Conservation (phyloP, 768 basidiomycete genomes). For the Chiua virens region DNA sequence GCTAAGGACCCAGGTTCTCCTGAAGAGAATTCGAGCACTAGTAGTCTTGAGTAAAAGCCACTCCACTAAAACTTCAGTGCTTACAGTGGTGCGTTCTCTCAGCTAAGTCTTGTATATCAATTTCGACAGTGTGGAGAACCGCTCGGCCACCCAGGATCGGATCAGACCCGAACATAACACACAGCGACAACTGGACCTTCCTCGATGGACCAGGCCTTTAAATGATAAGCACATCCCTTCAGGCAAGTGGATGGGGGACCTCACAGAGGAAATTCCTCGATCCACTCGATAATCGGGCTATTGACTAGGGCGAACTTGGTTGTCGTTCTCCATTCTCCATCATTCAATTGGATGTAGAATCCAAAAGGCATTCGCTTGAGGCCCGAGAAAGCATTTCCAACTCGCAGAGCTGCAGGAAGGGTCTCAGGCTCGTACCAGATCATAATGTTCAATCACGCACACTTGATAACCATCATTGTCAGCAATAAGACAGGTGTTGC, state of each 20-base stretch:
- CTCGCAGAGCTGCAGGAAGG: slow-evolving; percentile 8
- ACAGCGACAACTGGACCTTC: background rate
- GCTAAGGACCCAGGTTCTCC: too few relatives aligned
- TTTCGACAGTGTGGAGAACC: background rate
- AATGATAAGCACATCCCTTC: too few relatives aligned
- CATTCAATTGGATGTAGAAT: slow-evolving; percentile 13
- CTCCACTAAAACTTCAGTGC: background rate
- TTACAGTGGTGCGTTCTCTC: background rate
- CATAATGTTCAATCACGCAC: too few relatives aligned
- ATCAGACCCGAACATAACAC: slow-evolving; percentile 8
- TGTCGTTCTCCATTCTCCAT: background rate
- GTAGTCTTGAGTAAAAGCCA: too few relatives aligned
- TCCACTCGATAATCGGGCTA: slow-evolving; percentile 11
- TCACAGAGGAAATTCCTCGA: slow-evolving; percentile 9
- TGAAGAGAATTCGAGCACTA: too few relatives aligned
- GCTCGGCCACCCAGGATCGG: slow-evolving; percentile 13
- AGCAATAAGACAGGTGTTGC: too few relatives aligned
- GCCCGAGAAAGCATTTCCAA: slow-evolving; percentile 1
- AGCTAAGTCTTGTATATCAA: background rate
- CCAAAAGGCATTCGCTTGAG: slow-evolving; percentile 15
- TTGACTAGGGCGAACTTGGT: background rate
- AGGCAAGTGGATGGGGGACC: too few relatives aligned
- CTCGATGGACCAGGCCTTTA: slow-evolving; percentile 2
- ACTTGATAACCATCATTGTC: too few relatives aligned
- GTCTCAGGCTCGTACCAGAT: too few relatives aligned